Percentiles rank a stretch among this genome's conserved stretches.
Conservation (phyloP, 306 rosid species). For the Macrotyloma uniflorum region DNA sequence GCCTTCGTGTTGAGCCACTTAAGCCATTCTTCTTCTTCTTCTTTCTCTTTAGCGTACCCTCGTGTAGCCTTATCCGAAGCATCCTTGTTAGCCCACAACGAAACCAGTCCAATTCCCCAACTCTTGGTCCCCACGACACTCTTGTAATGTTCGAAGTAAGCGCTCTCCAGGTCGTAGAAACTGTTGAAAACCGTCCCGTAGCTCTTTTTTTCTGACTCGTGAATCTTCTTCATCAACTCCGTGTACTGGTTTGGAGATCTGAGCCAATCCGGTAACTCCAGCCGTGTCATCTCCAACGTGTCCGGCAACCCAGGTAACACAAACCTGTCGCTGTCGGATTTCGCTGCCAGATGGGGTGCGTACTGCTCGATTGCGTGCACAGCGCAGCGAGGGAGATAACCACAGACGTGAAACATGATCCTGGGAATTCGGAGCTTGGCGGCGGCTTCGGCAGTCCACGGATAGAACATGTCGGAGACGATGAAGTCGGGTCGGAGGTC, state of each 20-base stretch:
- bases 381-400: constrained; percentile 38
- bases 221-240: constrained; percentile 6
- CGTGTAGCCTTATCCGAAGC: constrained; percentile 41
- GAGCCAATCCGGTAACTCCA: constrained; percentile 49
- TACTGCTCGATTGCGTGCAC: constrained; percentile 5
- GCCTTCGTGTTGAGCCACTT: constrained; percentile 42
- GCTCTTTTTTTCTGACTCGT: constrained; percentile 41
- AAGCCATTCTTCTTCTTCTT: constrained; percentile 36
- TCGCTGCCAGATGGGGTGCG: constrained; percentile 19
- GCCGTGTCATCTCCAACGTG: constrained; percentile 40
- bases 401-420: constrained; percentile 34
- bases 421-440: constrained; percentile 39
- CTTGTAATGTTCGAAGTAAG: constrained; percentile 35
- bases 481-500: constrained; percentile 43
- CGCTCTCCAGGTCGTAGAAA: constrained; percentile 45
- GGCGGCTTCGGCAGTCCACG: constrained; percentile 46
- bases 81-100: constrained; percentile 43
- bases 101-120: constrained; percentile 51
- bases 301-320: constrained; percentile 40
- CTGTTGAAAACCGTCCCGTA: constrained; percentile 47
- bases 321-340: constrained; percentile 36
- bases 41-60: constrained; percentile 15
- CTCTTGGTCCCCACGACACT: constrained; percentile 37
- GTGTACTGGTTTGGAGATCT: constrained; percentile 32
- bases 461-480: constrained; percentile 47